A percentile compares a stretch with the other conserved stretches of the same genome.
These are phyloP conservation scores for Arthrobotrys entomopaga DNA, from an alignment of 2,329 filamentous ascomycete genomes.

Conservation along the genomic window DNA sequence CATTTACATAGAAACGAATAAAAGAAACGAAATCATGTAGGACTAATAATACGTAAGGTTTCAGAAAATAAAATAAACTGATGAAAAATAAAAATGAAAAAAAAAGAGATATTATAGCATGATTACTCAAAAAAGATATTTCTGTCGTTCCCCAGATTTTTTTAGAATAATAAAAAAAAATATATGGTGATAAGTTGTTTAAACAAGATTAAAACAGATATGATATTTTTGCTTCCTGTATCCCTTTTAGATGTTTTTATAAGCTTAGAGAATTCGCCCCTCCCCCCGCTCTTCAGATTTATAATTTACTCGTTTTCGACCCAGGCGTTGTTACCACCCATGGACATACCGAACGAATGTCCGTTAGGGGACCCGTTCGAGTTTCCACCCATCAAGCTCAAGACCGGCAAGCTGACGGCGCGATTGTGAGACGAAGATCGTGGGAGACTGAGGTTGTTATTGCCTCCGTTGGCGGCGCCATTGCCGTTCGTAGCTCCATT, in stretches of 20 bases:
- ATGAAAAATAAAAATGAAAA: neutral
- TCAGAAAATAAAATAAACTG: constrained; percentile 9
- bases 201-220: constrained; percentile 38
- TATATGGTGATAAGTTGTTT: constrained; percentile 1
- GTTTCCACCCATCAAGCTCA: constrained; percentile 70
- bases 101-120: constrained; percentile 48
- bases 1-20: constrained; percentile 55
- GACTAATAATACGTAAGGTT: constrained; percentile 48
- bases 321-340: constrained; percentile 45
- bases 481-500: constrained; percentile 57
- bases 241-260: constrained; percentile 29
- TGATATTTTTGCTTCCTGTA: constrained; percentile 51
- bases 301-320: constrained; percentile 48
- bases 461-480: constrained; percentile 61
- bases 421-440: constrained; percentile 72
- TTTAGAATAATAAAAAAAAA: constrained; percentile 23
- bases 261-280: neutral
- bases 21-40: constrained; percentile 33
- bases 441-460: constrained; percentile 62
- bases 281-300: neutral
- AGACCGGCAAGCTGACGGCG: constrained; percentile 84
- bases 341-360: constrained; percentile 63
- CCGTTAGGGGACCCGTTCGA: constrained; percentile 68
- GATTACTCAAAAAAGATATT: constrained; percentile 49
- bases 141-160: constrained; percentile 41